These are phyloP conservation scores for Saccharomyces uvarum DNA, from an alignment of 1,139 yeast species.

Conservation along the genomic window DNA sequence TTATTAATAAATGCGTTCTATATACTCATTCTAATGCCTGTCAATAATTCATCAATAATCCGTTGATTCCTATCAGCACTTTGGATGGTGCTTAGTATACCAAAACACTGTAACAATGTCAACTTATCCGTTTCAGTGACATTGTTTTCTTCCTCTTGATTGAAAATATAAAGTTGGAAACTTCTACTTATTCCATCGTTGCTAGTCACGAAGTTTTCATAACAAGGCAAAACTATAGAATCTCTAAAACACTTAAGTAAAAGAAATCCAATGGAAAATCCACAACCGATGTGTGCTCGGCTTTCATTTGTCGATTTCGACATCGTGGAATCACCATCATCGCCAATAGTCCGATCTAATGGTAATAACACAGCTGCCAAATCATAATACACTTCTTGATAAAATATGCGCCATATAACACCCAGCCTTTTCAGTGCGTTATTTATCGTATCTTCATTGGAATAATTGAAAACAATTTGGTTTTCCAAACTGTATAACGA, in stretches of 20 bases:
- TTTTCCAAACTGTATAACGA: slow-evolving; percentile 41
- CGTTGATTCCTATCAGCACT: slow-evolving; percentile 47
- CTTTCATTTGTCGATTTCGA: slow-evolving; percentile 29
- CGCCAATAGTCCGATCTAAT: slow-evolving; percentile 35
- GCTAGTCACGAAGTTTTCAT: slow-evolving; percentile 34
- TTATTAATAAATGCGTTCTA: slow-evolving; percentile 4
- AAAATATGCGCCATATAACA: slow-evolving; percentile 50
- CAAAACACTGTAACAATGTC: slow-evolving; percentile 49
- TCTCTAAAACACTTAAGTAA: slow-evolving; percentile 42
- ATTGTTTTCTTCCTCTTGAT: slow-evolving; percentile 30
- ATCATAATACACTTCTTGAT: slow-evolving; percentile 46
- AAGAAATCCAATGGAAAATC: slow-evolving; percentile 29
- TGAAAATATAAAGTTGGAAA: slow-evolving; percentile 28
- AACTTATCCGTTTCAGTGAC: slow-evolving; percentile 33
- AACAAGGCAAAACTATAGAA: slow-evolving; percentile 42
- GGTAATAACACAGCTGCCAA: slow-evolving; percentile 56
- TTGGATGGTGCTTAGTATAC: slow-evolving; percentile 43
- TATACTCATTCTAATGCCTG: slow-evolving; percentile 31
- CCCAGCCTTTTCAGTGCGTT: slow-evolving; percentile 34
- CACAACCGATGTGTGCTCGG: slow-evolving; percentile 29
- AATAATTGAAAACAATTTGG: slow-evolving; percentile 30
- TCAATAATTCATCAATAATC: slow-evolving; percentile 41
- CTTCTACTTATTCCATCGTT: slow-evolving; percentile 28
- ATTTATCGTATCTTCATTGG: slow-evolving; percentile 27
- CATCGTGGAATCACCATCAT: slow-evolving; percentile 8